Conservation (phyloP, 805 yeast genomes). For the Candida ipomoeae region DNA sequence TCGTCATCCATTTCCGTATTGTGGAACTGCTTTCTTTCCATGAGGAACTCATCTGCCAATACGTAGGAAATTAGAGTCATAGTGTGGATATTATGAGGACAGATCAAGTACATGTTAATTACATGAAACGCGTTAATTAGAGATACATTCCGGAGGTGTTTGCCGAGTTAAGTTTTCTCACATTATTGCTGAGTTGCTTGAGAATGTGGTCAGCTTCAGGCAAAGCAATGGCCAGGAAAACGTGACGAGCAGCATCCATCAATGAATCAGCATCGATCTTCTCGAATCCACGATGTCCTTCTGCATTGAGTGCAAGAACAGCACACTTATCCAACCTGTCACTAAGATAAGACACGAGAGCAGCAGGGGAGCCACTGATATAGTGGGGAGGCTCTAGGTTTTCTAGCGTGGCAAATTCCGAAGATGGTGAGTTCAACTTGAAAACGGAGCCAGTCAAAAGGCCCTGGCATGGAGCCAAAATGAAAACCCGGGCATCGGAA, state of each 20-base stretch:
- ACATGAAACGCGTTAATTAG: background rate
- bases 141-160: slow-evolving; percentile 27
- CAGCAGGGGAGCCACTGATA: slow-evolving; percentile 56
- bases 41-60: slow-evolving; percentile 47
- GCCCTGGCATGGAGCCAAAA: slow-evolving; percentile 35
- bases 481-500: slow-evolving; percentile 22
- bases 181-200: slow-evolving; percentile 18
- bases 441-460: slow-evolving; percentile 28
- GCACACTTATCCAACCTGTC: slow-evolving; percentile 4
- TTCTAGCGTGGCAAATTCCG: slow-evolving; percentile 17
- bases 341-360: slow-evolving; percentile 28
- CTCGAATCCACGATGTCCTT: slow-evolving; percentile 61
- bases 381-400: slow-evolving; percentile 56
- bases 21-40: slow-evolving; percentile 91
- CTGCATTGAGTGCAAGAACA: slow-evolving; percentile 45
- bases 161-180: slow-evolving; percentile 22
- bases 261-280: slow-evolving; percentile 44
- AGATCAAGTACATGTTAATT: background rate
- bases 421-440: slow-evolving; percentile 18
- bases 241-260: slow-evolving; percentile 24
- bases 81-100: background rate
- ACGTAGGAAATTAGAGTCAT: background rate
- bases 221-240: slow-evolving; percentile 6
- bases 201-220: slow-evolving; percentile 4
- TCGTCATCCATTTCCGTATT: slow-evolving; percentile 80